Evolutionary conservation across 345 rosid species (phyloP).

Genomic region (Gossypium raimondii): DNA sequence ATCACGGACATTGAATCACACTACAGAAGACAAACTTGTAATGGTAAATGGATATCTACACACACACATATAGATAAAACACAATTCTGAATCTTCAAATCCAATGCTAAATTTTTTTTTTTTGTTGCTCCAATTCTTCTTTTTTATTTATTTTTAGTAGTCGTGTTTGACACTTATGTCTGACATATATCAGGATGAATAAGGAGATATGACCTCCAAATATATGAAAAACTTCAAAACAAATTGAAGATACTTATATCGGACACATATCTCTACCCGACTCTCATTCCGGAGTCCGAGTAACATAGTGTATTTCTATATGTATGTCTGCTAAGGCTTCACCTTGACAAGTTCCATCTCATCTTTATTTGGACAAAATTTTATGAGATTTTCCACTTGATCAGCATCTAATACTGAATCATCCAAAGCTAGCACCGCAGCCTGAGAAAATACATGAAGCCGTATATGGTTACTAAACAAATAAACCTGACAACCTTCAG

Average conservation of each 20-base stretch:
- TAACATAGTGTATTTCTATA: not conserved
- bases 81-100: too few relatives aligned
- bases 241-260: not conserved
- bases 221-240: not conserved
- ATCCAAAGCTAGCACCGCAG: constrained; percentile 96
- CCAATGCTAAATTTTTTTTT: too few relatives aligned
- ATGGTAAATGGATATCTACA: not conserved
- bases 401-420: constrained; percentile 85
- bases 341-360: constrained; percentile 99
- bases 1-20: constrained; percentile 13
- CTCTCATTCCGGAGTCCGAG: not conserved
- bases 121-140: not conserved
- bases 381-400: constrained; percentile 97
- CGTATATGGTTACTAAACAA: constrained; percentile 12
- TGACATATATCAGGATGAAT: not conserved
- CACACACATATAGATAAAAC: not conserved
- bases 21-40: not conserved
- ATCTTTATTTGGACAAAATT: constrained; percentile 96
- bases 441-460: constrained; percentile 44
- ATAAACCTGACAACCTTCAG: not conserved
- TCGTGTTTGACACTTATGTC: not conserved
- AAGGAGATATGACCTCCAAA: not conserved
- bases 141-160: not conserved
- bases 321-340: constrained; percentile 22
- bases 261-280: not conserved